Percentiles rank a stretch among this genome's conserved stretches.
Conservation (phyloP, 129 eudicot species). For the Pseudognaphalium luteoalbum region DNA sequence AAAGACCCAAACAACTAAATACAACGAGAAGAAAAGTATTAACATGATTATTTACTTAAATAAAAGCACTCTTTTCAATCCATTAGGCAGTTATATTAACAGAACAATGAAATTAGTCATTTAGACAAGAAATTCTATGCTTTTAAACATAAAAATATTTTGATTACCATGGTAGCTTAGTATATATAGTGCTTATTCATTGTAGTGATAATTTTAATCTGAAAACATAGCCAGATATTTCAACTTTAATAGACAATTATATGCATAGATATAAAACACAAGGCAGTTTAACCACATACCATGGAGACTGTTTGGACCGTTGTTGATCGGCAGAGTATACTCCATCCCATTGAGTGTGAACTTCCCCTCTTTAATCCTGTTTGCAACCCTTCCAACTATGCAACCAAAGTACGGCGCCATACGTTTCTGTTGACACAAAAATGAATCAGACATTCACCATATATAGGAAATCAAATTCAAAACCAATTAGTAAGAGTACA, state of each 20-base stretch:
- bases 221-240: background rate
- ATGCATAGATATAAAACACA: background rate
- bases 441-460: background rate
- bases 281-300: constrained; percentile 1
- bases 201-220: background rate
- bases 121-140: no score
- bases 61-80: background rate
- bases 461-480: background rate
- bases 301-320: constrained; percentile 24
- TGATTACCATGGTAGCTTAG: background rate
- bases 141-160: background rate
- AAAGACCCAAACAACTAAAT: constrained; percentile 15
- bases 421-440: constrained; percentile 59
- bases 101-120: background rate
- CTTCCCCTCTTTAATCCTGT: constrained; percentile 93
- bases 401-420: constrained; percentile 84
- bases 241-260: background rate
- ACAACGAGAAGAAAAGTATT: background rate
- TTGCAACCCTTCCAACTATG: constrained; percentile 97
- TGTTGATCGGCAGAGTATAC: constrained; percentile 16
- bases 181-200: background rate
- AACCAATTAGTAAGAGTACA: background rate
- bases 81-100: background rate
- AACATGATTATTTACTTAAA: no score
- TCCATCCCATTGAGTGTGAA: constrained; percentile 44